Base-by-base conservation (phyloP, 768 basidiomycete genomes). In the Asterophora parasitica region DNA sequence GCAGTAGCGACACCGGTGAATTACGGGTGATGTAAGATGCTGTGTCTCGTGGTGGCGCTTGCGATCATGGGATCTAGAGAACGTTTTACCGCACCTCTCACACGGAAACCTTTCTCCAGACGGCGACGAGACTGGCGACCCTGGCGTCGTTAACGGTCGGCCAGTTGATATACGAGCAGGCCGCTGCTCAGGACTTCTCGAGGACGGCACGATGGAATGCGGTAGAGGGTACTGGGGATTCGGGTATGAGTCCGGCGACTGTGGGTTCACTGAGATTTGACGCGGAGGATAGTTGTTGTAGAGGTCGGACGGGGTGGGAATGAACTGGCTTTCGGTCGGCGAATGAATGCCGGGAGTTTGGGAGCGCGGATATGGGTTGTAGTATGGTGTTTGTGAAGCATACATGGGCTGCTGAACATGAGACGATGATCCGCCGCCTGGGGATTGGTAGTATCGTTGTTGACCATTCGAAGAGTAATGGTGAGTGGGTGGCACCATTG, bases 1-100 rank as follows among this genome's bases (percentile, higher is more conserved):
- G 65, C 88, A 90, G 61, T 72, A 82, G 20, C 75, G 76, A 66
- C 88, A 90, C 43, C 74, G 76, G 62, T 90, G 86, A 55, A 79
- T 68, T 48, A 81, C 73, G 16, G 85, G 82, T 11, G 75, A 72
- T 30, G 81, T 61, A 36, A 81, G 73, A 58, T 89, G 87, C 57
- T 87, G 83, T 12, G 83, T 86, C 65, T 88, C 86, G 55, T 79
- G 78, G 66, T 91, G 88, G 52, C 88, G 78, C 67, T 89, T 87
- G 54, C 85, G 78, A 66, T 91, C 88, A 65, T 89, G 86, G 49
- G 83, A 75, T 52, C 88, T 79, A 28, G 85, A 87, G 63, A 90
- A 90, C 19, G 85, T 83, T 65, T 85, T 84, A 44, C 82, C 81
- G 63, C 88, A 90, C 54, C 78, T 76, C 48, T 84, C 79, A 67